Evolutionary conservation across 2,329 filamentous ascomycete species (phyloP).

Genomic region (Xylariaceae sp.): DNA sequence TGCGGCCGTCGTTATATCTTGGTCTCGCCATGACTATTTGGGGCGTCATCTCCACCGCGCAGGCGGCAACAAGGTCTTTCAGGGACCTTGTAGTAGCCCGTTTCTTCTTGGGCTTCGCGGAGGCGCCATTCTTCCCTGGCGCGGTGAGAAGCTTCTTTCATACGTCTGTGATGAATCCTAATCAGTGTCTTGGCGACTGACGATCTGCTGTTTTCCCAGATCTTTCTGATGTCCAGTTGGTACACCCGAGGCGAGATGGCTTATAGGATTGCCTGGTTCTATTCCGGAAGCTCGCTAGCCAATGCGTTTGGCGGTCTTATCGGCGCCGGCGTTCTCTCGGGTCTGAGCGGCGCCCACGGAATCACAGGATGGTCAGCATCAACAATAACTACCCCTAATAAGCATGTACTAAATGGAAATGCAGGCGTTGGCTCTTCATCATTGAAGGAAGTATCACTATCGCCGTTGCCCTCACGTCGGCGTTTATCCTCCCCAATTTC

Average conservation of each 20-base stretch:
- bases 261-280: slow-evolving; percentile 45
- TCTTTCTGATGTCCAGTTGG: slow-evolving; percentile 46
- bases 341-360: slow-evolving; percentile 37
- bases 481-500: slow-evolving; percentile 47
- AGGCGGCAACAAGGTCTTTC: slow-evolving; percentile 43
- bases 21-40: slow-evolving; percentile 42
- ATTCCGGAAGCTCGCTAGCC: slow-evolving; percentile 44
- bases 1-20: slow-evolving; percentile 52
- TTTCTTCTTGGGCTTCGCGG: slow-evolving; percentile 46
- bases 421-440: slow-evolving; percentile 38
- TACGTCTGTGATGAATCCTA: neutral
- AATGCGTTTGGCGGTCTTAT: slow-evolving; percentile 50
- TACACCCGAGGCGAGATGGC: slow-evolving; percentile 43
- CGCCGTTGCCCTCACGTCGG: slow-evolving; percentile 32
- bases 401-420: neutral
- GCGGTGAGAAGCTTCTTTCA: slow-evolving; percentile 25
- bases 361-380: slow-evolving; percentile 36
- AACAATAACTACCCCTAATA: neutral
- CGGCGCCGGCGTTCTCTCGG: slow-evolving; percentile 46
- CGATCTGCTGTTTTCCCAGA: slow-evolving; percentile 2
- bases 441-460: slow-evolving; percentile 42
- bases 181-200: slow-evolving; percentile 2
- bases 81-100: slow-evolving; percentile 42
- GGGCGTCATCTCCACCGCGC: slow-evolving; percentile 39
- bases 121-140: slow-evolving; percentile 50